These are phyloP conservation scores for Trichoderma cornu-damae DNA, from an alignment of 2,329 filamentous ascomycete species.

Conservation along the genomic window DNA sequence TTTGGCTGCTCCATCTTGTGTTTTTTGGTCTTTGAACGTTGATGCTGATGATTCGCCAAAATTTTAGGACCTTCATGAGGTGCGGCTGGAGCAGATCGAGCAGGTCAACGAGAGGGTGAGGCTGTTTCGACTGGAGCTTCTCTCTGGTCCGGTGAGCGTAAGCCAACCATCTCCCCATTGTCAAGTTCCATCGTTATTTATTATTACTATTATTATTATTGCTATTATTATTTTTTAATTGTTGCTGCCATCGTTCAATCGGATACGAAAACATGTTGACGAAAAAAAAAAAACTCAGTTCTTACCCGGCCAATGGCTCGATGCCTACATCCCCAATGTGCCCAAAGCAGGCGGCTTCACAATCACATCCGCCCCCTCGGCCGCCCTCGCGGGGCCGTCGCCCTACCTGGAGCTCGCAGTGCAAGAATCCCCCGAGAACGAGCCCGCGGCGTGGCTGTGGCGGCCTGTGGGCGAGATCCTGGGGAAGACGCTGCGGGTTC, in stretches of 20 bases:
- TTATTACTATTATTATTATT: too few relatives aligned
- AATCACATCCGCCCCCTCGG: constrained; percentile 68
- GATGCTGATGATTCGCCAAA: neutral
- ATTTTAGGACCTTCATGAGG: constrained; percentile 50
- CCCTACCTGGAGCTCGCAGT: constrained; percentile 72
- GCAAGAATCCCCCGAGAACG: constrained; percentile 64
- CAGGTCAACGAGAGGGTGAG: constrained; percentile 63
- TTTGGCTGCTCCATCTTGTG: neutral
- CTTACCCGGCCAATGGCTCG: constrained; percentile 81
- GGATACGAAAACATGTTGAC: neutral
- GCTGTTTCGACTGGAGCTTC: constrained; percentile 60
- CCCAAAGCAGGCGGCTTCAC: constrained; percentile 78
- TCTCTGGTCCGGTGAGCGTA: constrained; percentile 45
- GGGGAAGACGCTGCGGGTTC: constrained; percentile 55
- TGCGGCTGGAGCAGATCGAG: constrained; percentile 56
- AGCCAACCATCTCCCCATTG: neutral
- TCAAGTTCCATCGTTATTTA: too few relatives aligned
- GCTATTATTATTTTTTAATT: too few relatives aligned
- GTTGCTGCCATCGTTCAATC: too few relatives aligned
- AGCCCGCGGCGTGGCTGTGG: constrained; percentile 74
- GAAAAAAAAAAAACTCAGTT: constrained; percentile 46
- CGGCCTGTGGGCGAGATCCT: constrained; percentile 50
- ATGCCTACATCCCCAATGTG: constrained; percentile 68
- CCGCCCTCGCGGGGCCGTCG: constrained; percentile 37
- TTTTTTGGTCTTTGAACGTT: too few relatives aligned